Evolutionary conservation across 2,329 filamentous ascomycete species (phyloP).

Genomic region (Sarocladium strictum): DNA sequence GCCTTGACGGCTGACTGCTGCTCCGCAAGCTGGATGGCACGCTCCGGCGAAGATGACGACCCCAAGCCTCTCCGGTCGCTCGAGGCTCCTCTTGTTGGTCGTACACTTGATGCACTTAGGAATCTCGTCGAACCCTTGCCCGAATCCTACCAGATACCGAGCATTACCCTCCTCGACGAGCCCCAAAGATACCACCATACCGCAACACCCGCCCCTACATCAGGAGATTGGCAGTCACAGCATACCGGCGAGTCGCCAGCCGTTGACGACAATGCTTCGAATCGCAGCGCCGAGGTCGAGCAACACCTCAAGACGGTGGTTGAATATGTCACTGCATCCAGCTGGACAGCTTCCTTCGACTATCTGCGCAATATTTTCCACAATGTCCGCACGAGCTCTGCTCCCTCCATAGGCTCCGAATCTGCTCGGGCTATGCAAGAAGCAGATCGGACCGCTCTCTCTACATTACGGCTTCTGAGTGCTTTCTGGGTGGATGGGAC

Average conservation of each 20-base stretch:
- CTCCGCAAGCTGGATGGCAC: constrained; percentile 48
- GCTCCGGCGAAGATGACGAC: constrained; percentile 10
- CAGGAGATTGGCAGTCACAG: constrained; percentile 7
- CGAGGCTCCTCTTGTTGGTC: constrained; percentile 44
- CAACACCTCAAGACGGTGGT: constrained; percentile 48
- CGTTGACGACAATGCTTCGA: constrained; percentile 18
- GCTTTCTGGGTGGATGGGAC: constrained; percentile 59
- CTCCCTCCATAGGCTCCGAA: constrained; percentile 31
- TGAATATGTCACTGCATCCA: constrained; percentile 60
- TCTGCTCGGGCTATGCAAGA: constrained; percentile 33
- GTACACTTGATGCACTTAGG: constrained; percentile 51
- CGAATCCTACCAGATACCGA: constrained; percentile 50
- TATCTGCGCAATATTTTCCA: constrained; percentile 50
- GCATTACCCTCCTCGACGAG: constrained; percentile 50
- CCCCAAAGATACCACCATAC: constrained; percentile 29
- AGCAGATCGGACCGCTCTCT: constrained; percentile 46
- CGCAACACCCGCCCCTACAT: neutral
- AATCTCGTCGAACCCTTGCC: constrained; percentile 52
- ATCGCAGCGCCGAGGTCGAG: constrained; percentile 43
- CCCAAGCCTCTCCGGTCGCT: constrained; percentile 31
- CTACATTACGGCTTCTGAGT: constrained; percentile 52
- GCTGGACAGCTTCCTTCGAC: constrained; percentile 54
- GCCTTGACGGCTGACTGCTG: constrained; percentile 61
- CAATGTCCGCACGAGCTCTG: constrained; percentile 38
- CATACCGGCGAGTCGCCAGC: neutral